Evolutionary conservation across 2,329 filamentous ascomycete genomes (phyloP), one percentile per base, ranked within the genome.

Genomic region (Pseudovirgaria hyperparasitica): DNA sequence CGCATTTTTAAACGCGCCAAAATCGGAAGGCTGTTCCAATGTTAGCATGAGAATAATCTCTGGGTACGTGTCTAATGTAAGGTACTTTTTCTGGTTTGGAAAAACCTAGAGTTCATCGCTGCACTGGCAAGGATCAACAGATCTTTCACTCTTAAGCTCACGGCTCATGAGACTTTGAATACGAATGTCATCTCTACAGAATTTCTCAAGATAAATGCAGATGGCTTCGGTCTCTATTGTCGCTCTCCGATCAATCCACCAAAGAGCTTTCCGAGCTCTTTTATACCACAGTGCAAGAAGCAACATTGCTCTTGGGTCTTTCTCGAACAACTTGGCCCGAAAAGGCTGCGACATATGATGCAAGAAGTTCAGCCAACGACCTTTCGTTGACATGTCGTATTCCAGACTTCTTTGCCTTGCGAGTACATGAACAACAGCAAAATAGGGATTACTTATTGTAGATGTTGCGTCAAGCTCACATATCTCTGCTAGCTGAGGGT

Each of bases 221-320:
- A 46, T 34, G 5, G 41, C 42, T 22, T 29, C 30, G 1, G 42
- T 42, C 22, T 48, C 45, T 3, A 48, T 25, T 17, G 25, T 38
- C 5, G 45, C 44, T 7, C 46, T 35, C 8, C 38, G 20, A 11
- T 27, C 34, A 30, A 50, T 30, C 46, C 46, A 48, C 46, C 46
- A 50, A 14, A 45, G 11, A 7, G 37, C 39, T 12, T 34, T 22
- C 4, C 32, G 30, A 19, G 47, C 20, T 25, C 63, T 61, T 7
- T 62, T 60, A 42, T 65, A 69, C 68, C 68, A 76, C 46, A 64
- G 68, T 0, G 61, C 55, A n/a, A 74, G 43, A 19, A 76, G 37
- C 8, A 73, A 41, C 33, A 76, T 39, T 0, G 69, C 70, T 16
- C 58, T 51, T 1, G 62, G 47, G 23, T 76, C 70, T 33, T 67